Evolutionary conservation across 495 filamentous ascomycete genomes (phyloP).

Genomic region (Oleoguttula mirabilis): DNA sequence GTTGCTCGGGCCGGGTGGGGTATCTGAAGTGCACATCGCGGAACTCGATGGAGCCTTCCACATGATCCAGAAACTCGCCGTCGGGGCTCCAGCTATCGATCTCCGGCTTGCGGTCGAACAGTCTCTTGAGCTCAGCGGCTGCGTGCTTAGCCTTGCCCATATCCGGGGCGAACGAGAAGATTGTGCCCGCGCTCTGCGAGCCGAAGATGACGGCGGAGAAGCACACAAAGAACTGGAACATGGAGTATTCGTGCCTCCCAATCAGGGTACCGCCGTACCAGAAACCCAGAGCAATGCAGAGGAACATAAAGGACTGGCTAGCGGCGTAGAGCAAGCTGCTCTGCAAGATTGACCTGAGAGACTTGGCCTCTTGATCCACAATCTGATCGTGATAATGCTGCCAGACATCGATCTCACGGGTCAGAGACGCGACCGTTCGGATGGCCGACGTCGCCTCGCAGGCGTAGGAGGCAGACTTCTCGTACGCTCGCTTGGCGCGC

Average conservation of each 20-base stretch:
- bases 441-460: slow-evolving; percentile 87
- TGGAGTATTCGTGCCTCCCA: slow-evolving; percentile 52
- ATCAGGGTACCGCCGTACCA: slow-evolving; percentile 85
- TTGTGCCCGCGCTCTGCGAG: slow-evolving; percentile 71
- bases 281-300: slow-evolving; percentile 79
- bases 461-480: slow-evolving; percentile 66
- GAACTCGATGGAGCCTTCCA: slow-evolving; percentile 49
- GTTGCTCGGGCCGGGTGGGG: slow-evolving; percentile 60
- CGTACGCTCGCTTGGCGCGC: slow-evolving; percentile 58
- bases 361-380: slow-evolving; percentile 43
- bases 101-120: slow-evolving; percentile 65
- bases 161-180: slow-evolving; percentile 75
- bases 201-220: slow-evolving; percentile 72
- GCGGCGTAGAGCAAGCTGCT: slow-evolving; percentile 65
- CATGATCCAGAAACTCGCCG: slow-evolving; percentile 45
- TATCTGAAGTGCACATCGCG: slow-evolving; percentile 41
- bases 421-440: slow-evolving; percentile 83
- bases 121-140: slow-evolving; percentile 56
- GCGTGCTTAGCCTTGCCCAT: slow-evolving; percentile 84
- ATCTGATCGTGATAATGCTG: slow-evolving; percentile 58
- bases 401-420: slow-evolving; percentile 70
- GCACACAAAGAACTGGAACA: slow-evolving; percentile 77
- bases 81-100: slow-evolving; percentile 77
- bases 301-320: slow-evolving; percentile 68
- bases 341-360: slow-evolving; percentile 51